Evolutionary conservation across 2,329 filamentous ascomycete species (phyloP).

Genomic region (Fusarium sp.): DNA sequence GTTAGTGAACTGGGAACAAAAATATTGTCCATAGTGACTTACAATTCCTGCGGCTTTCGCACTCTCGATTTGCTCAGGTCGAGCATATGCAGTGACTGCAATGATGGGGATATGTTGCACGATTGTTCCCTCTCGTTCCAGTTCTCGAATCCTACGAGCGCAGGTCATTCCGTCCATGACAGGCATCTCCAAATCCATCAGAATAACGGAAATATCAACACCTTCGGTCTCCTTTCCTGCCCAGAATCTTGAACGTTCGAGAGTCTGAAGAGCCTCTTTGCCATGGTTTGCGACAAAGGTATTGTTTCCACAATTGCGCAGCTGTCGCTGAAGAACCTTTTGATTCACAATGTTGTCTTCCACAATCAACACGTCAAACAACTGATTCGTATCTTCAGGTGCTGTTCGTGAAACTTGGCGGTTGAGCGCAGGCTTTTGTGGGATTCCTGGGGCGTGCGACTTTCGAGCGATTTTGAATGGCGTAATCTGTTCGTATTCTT

Average conservation of each 20-base stretch:
- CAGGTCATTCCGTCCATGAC: conserved; percentile 87
- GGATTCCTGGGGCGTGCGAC: conserved; percentile 39
- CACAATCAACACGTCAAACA: conserved; percentile 73
- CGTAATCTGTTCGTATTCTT: conserved; percentile 56
- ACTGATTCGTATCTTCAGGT: conserved; percentile 46
- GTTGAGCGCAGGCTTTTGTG: conserved; percentile 35
- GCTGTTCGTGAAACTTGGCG: conserved; percentile 33
- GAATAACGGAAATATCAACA: conserved; percentile 74
- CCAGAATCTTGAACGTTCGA: conserved; percentile 72
- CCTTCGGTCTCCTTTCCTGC: conserved; percentile 62
- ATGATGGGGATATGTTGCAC: conserved; percentile 81
- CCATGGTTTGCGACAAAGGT: conserved; percentile 76
- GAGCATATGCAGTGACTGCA: conserved; percentile 86
- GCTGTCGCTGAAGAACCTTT: conserved; percentile 72
- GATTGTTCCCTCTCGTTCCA: conserved; percentile 74
- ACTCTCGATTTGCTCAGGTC: conserved; percentile 79
- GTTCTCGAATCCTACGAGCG: conserved; percentile 76
- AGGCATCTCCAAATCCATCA: conserved; percentile 90
- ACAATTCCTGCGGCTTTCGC: conserved; percentile 82
- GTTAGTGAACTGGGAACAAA: conserved; percentile 17
- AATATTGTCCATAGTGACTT: conserved; percentile 52
- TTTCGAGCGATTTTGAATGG: conserved; percentile 56
- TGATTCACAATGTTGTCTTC: conserved; percentile 80
- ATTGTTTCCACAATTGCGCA: conserved; percentile 72
- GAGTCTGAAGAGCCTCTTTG: conserved; percentile 71